phyloP scores from a whole-genome alignment of 495 filamentous ascomycete species.

The Talaromyces borbonicus region DNA sequence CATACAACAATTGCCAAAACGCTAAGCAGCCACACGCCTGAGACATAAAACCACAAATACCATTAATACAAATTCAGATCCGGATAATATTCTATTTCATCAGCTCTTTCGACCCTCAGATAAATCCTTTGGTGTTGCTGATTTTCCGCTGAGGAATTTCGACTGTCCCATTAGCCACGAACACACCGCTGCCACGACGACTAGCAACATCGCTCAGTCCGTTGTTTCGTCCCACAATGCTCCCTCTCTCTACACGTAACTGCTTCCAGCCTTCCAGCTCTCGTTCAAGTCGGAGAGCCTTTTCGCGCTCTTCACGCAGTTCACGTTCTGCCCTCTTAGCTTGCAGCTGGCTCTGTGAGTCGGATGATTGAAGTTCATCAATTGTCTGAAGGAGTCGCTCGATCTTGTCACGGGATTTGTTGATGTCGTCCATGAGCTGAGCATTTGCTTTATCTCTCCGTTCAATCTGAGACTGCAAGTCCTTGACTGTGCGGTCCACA shows the following conservation, averaged over 20 bases:
- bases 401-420: constrained; percentile 75
- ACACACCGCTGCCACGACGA: constrained; percentile 30
- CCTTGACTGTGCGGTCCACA: constrained; percentile 88
- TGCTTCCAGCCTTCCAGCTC: constrained; percentile 83
- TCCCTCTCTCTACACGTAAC: constrained; percentile 52
- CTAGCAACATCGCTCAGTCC: constrained; percentile 34
- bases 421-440: constrained; percentile 73
- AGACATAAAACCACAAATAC: constrained; percentile 9
- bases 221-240: constrained; percentile 22
- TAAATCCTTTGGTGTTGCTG: constrained; percentile 42
- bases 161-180: constrained; percentile 17
- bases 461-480: constrained; percentile 86
- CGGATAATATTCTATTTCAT: constrained; percentile 7
- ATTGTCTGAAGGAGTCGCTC: constrained; percentile 82
- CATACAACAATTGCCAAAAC: neutral
- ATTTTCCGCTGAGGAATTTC: constrained; percentile 35
- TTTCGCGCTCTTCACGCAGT: constrained; percentile 81
- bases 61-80: no score
- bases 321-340: constrained; percentile 83
- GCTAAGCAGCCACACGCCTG: neutral
- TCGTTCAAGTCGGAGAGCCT: constrained; percentile 67
- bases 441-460: constrained; percentile 76
- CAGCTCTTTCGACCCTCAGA: no score
- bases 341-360: constrained; percentile 67
- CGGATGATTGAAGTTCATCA: constrained; percentile 83